phyloP scores from a whole-genome alignment of 768 basidiomycete species.

The Sarcodon aspratus region DNA sequence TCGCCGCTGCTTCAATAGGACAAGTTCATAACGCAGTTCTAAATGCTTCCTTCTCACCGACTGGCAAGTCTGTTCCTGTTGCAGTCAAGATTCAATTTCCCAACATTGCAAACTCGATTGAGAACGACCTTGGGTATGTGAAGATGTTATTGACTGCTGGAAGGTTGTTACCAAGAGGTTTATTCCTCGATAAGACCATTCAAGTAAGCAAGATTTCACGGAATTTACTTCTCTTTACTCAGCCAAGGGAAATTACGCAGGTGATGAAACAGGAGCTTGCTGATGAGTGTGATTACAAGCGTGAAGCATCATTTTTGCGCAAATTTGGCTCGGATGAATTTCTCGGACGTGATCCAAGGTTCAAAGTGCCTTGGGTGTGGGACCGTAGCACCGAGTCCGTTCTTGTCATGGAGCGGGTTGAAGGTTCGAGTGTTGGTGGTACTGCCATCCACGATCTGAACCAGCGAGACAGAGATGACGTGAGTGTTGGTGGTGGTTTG shows the following conservation, averaged over 20 bases:
- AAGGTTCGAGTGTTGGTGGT: slow-evolving; percentile 74
- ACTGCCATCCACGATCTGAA: slow-evolving; percentile 38
- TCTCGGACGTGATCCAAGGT: slow-evolving; percentile 51
- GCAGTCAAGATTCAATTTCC: slow-evolving; percentile 95
- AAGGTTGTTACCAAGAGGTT: slow-evolving; percentile 70
- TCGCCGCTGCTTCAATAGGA: slow-evolving; percentile 94
- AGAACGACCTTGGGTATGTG: slow-evolving; percentile 80
- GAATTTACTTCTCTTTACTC: background rate
- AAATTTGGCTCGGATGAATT: slow-evolving; percentile 40
- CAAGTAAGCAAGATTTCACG: slow-evolving; percentile 28
- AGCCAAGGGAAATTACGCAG: slow-evolving; percentile 19
- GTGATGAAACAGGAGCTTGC: slow-evolving; percentile 84
- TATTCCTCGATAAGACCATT: slow-evolving; percentile 85
- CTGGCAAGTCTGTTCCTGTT: slow-evolving; percentile 42
- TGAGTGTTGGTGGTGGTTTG: slow-evolving; percentile 19
- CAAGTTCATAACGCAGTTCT: slow-evolving; percentile 83
- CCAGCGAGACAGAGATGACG: slow-evolving; percentile 63
- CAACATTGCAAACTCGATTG: slow-evolving; percentile 76
- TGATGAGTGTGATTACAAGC: slow-evolving; percentile 86
- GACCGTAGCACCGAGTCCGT: slow-evolving; percentile 72
- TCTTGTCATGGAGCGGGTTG: slow-evolving; percentile 81
- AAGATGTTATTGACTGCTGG: slow-evolving; percentile 75
- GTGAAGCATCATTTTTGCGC: slow-evolving; percentile 66
- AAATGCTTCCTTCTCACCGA: slow-evolving; percentile 37
- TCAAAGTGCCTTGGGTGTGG: slow-evolving; percentile 83